Percentiles rank a stretch among this genome's conserved stretches.
phyloP scores from a whole-genome alignment of 2,329 filamentous ascomycete genomes.

The Drechslera avenae region DNA sequence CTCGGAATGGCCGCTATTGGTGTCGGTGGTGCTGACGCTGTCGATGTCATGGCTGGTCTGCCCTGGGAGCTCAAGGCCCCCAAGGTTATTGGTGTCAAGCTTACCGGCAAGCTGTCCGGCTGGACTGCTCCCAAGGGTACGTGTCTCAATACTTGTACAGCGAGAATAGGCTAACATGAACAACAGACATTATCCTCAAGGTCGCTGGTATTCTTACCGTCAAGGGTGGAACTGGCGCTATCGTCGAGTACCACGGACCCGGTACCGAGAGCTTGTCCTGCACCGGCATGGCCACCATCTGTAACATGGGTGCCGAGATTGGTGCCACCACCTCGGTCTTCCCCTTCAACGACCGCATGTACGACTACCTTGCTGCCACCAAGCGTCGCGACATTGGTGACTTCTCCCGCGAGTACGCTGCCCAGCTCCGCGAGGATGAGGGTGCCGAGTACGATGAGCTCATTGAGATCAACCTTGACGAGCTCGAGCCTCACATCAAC shows the following conservation, averaged over 20 bases:
- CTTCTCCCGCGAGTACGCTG: conserved; percentile 81
- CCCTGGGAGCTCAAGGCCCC: conserved; percentile 99
- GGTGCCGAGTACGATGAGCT: conserved; percentile 94
- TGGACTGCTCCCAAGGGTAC: conserved; percentile 92
- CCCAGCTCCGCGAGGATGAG: conserved; percentile 81
- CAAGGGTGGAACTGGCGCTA: conserved; percentile 94
- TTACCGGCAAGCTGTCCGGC: conserved; percentile 85
- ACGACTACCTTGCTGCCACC: conserved; percentile 91
- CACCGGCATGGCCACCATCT: conserved; percentile 88
- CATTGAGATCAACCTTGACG: conserved; percentile 92
- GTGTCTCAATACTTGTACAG: conserved; percentile 35
- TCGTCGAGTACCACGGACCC: conserved; percentile 76
- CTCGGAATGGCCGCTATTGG: conserved; percentile 93
- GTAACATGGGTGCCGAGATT: conserved; percentile 59
- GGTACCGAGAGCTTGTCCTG: conserved; percentile 75
- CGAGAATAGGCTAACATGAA: conserved; percentile 12
- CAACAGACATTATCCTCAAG: conserved; percentile 89
- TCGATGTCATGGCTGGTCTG: conserved; percentile 96
- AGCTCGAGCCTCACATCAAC: conserved; percentile 98
- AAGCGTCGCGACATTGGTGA: conserved; percentile 91
- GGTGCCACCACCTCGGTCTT: conserved; percentile 92
- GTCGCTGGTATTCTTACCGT: conserved; percentile 96
- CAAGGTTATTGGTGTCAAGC: conserved; percentile 94
- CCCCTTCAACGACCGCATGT: conserved; percentile 98
- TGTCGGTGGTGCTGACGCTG: conserved; percentile 97